A percentile compares a stretch with the other conserved stretches of the same genome.
phyloP scores from a whole-genome alignment of 176 grass and related monocot genomes.

The Panicum miliaceum region DNA sequence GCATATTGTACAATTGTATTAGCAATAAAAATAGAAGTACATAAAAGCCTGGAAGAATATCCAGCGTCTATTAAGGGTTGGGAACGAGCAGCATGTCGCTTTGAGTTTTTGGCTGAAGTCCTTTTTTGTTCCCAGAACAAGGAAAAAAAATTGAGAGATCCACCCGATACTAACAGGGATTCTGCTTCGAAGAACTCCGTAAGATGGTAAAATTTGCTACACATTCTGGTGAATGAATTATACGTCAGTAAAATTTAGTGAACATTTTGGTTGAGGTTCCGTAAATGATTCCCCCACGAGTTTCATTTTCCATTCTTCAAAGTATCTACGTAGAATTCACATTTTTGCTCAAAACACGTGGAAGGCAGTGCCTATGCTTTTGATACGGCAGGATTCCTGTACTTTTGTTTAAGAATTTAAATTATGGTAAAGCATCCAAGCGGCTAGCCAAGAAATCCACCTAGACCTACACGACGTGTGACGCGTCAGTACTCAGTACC shows the following conservation, averaged over 20 bases:
- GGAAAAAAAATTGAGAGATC: neutral
- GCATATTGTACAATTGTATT: constrained; percentile 59
- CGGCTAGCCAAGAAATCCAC: neutral
- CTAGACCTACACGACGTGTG: neutral
- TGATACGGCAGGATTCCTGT: too few species aligned
- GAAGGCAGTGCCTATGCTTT: neutral
- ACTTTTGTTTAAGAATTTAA: neutral
- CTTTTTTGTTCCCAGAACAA: neutral
- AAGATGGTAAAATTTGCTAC: constrained; percentile 9
- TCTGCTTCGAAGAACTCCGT: neutral
- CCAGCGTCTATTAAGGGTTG: constrained; percentile 26
- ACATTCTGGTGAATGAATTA: neutral
- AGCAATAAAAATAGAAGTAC: constrained; percentile 53
- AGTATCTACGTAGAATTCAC: too few species aligned
- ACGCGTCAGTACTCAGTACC: neutral
- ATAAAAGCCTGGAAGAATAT: constrained; percentile 45
- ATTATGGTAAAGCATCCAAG: neutral
- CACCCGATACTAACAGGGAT: neutral
- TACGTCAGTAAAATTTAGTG: neutral
- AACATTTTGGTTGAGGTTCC: neutral
- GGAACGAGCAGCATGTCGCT: neutral
- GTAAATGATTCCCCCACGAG: neutral
- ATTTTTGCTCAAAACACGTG: too few species aligned
- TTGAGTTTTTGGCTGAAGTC: neutral
- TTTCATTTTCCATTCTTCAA: neutral